Evolutionary conservation across 2,329 filamentous ascomycete species (phyloP), one percentile per base, ranked within the genome.

Genomic region (Alternaria panax): DNA sequence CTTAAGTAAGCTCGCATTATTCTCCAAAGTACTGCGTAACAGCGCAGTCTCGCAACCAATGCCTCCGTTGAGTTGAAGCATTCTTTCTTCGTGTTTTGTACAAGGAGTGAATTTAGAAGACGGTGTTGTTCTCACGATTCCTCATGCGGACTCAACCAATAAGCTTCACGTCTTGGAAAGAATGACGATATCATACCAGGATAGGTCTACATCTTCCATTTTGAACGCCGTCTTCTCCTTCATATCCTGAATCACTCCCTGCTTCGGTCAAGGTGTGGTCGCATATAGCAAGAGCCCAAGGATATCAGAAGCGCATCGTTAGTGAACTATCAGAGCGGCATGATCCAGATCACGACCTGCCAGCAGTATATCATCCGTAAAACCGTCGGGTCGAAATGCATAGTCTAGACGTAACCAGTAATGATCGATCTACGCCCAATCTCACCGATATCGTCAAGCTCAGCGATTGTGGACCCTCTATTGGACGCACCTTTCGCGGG

Each of bases 381-480:
- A 30, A 30, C 28, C 18, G 24, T 45, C 48, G 32, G 41, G 41
- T 28, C 34, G 41, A 24, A 9, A 27, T 16, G 25, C 42, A 36
- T 20, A n/a, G 12, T 1, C 51, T 2, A 14, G 25, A 8, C 11
- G 3, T 18, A 11, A 54, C 45, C 30, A 40, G 11, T 5, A 1
- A 7, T 18, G 41, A 28, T 16, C 12, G 27, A 40, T 32, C 36
- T 28, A 32, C 30, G 38, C 48, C 50, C 54, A 20, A 46, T 32
- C 43, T 60, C 54, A 54, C 59, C 45, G 38, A 50, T 51, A 5
- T 43, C 54, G 41, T 32, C 42, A 22, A 53, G 54, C 30, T 54
- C 22, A 34, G 36, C 5, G 16, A 16, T 25, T 7, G 16, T 25
- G 36, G 41, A 14, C 14, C 16, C n/a, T 42, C n/a, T 16, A 46